These are phyloP conservation scores for Rehmannia glutinosa DNA, from an alignment of 257 asterid species.

Conservation along the genomic window DNA sequence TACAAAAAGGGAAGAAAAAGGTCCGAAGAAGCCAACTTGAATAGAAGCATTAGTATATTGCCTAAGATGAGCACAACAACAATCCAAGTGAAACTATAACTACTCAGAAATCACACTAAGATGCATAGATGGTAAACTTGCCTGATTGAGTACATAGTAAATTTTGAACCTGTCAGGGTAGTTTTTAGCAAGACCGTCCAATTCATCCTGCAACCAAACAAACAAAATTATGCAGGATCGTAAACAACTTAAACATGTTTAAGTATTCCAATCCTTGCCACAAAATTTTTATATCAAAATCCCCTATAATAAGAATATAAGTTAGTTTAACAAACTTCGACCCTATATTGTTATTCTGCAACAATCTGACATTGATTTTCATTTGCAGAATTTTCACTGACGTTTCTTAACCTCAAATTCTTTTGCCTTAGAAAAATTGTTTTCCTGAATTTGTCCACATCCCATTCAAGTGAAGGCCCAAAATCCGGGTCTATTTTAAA, in stretches of 20 bases:
- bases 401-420: too few relatives aligned
- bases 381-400: background rate
- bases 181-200: slow-evolving; percentile 56
- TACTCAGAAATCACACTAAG: background rate
- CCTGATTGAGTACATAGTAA: slow-evolving; percentile 86
- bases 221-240: slow-evolving; percentile 1
- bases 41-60: too few relatives aligned
- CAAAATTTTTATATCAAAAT: background rate
- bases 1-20: too few relatives aligned
- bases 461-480: background rate
- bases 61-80: background rate
- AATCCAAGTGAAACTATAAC: background rate
- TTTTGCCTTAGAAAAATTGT: too few relatives aligned
- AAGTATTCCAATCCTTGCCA: background rate
- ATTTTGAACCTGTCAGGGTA: slow-evolving; percentile 59
- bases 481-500: background rate
- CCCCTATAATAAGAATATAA: background rate
- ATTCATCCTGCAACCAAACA: slow-evolving; percentile 56
- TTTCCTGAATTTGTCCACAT: background rate
- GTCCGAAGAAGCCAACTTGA: too few relatives aligned
- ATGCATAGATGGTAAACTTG: slow-evolving; percentile 15
- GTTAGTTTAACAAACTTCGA: background rate
- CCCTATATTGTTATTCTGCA: background rate
- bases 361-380: too few relatives aligned
- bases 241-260: background rate